Conservation (phyloP, 2,329 filamentous ascomycete genomes). For the Fusarium equiseti region DNA sequence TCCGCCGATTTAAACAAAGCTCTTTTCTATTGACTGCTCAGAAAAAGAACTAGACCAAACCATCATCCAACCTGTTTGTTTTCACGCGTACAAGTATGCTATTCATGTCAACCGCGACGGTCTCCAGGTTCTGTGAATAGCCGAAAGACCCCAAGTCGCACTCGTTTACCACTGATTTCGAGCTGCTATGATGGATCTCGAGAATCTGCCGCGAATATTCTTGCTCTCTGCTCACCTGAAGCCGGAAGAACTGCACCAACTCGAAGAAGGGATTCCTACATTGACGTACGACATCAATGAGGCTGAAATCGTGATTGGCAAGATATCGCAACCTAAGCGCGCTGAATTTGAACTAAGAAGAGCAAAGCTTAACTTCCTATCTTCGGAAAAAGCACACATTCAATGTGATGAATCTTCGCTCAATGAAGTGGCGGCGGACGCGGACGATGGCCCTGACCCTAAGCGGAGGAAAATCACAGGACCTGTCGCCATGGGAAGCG, state of each 20-base stretch:
- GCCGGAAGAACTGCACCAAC: slow-evolving; percentile 69
- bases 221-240: slow-evolving; percentile 78
- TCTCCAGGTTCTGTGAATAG: slow-evolving; percentile 4
- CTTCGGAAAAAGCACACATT: slow-evolving; percentile 25
- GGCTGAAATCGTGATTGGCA: slow-evolving; percentile 80
- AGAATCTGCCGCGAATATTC: slow-evolving; percentile 72
- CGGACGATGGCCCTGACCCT: slow-evolving; percentile 9
- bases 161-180: not conserved
- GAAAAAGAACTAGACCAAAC: not conserved
- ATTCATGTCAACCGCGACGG: slow-evolving; percentile 4
- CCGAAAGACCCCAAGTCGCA: not conserved
- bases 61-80: not conserved
- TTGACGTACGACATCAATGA: slow-evolving; percentile 79
- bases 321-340: slow-evolving; percentile 75
- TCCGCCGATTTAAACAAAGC: not conserved
- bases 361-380: slow-evolving; percentile 70
- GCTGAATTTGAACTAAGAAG: slow-evolving; percentile 82
- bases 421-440: not conserved
- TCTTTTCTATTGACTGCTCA: not conserved
- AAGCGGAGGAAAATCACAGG: slow-evolving; percentile 40
- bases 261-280: slow-evolving; percentile 73
- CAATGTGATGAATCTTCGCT: not conserved
- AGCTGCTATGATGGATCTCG: slow-evolving; percentile 42
- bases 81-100: slow-evolving; percentile 1
- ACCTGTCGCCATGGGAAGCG: not conserved